These are phyloP conservation scores for Cotoneaster glaucophyllus DNA, from an alignment of 306 rosid species.

Conservation along the genomic window DNA sequence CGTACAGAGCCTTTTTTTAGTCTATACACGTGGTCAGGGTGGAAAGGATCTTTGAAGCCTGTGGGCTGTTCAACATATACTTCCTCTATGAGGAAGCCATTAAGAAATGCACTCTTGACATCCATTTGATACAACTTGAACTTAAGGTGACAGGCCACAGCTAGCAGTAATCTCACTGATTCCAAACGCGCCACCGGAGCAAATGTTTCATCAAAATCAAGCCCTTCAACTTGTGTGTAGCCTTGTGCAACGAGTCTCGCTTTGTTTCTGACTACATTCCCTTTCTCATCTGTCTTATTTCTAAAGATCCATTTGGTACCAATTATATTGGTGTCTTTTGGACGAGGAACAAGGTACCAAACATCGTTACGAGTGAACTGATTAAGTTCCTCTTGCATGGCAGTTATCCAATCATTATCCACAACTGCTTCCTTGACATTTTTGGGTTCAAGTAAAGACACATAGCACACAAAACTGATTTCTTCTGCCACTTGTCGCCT, in stretches of 20 bases:
- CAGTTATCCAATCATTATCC: background rate
- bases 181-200: background rate
- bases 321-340: background rate
- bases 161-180: background rate
- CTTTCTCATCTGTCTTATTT: background rate
- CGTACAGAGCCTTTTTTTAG: background rate
- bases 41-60: background rate
- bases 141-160: background rate
- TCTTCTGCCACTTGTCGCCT: too few species aligned
- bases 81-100: background rate
- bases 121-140: background rate
- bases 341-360: background rate
- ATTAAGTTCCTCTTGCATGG: background rate
- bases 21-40: background rate
- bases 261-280: background rate
- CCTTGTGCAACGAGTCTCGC: background rate
- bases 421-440: background rate
- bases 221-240: background rate
- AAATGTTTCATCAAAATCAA: background rate
- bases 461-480: too few species aligned
- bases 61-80: background rate
- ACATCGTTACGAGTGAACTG: background rate
- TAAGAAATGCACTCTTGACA: background rate
- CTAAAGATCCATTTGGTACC: background rate
- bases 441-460: background rate